Percentiles rank a stretch among this genome's conserved stretches.
These are phyloP conservation scores for Paracoccidioides brasiliensis DNA, from an alignment of 2,329 filamentous ascomycete species.

Conservation along the genomic window DNA sequence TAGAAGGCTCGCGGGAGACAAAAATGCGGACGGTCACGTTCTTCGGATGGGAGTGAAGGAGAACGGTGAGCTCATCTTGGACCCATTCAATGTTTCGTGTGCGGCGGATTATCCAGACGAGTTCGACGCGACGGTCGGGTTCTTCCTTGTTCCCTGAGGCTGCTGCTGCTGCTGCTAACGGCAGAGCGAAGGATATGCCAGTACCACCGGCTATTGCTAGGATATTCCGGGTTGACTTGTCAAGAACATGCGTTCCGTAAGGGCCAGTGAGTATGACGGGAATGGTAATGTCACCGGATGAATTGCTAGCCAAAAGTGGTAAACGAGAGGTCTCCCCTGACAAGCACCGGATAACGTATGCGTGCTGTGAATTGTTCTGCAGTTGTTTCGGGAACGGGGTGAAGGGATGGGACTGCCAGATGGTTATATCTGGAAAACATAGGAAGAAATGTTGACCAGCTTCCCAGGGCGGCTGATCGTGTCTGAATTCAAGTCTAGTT, in stretches of 20 bases:
- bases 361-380: slow-evolving; percentile 18
- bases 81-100: slow-evolving; percentile 46
- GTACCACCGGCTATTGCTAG: slow-evolving; percentile 46
- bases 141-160: not conserved
- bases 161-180: slow-evolving; percentile 34
- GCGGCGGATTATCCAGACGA: slow-evolving; percentile 53
- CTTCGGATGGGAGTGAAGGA: slow-evolving; percentile 27
- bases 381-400: slow-evolving; percentile 41
- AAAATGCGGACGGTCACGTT: slow-evolving; percentile 44
- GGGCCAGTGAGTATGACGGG: slow-evolving; percentile 50
- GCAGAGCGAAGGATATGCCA: slow-evolving; percentile 45
- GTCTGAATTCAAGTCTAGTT: slow-evolving; percentile 52
- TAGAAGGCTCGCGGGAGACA: slow-evolving; percentile 36
- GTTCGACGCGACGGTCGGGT: slow-evolving; percentile 31
- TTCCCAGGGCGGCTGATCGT: slow-evolving; percentile 48
- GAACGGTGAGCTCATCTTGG: slow-evolving; percentile 38
- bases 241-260: slow-evolving; percentile 44
- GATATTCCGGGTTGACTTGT: slow-evolving; percentile 35
- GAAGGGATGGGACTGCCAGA: slow-evolving; percentile 64
- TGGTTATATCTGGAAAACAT: slow-evolving; percentile 50
- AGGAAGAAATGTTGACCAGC: slow-evolving; percentile 61
- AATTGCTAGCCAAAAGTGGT: slow-evolving; percentile 31
- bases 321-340: slow-evolving; percentile 47
- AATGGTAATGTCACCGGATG: slow-evolving; percentile 30
- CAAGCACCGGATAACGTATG: slow-evolving; percentile 24